Base-by-base conservation (phyloP, 192 early-diverging fungal genomes). In the Coemansia sp. region DNA sequence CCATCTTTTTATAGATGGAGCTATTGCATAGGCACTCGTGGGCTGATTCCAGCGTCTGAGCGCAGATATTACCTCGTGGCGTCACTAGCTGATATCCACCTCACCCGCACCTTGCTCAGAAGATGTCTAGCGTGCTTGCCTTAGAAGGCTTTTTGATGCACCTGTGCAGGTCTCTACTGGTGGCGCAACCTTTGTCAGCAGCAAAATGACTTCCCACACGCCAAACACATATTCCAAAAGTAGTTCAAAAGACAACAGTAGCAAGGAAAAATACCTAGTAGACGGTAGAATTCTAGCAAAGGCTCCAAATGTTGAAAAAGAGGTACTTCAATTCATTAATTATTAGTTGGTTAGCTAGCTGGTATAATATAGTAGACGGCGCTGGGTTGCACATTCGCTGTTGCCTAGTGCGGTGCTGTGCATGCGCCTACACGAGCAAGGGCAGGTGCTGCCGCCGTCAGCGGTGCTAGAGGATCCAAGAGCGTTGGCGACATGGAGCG, bases 391-490 rank as follows among this genome's bases (percentile, higher is more conserved):
- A 31, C 52, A 21, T 55, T 55, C 11, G 25, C 25, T 26, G 48
- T 12, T 28, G 1, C 9, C 28, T 25, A 55, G 52, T n/a, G 26
- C 14, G 26, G 52, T 31, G 26, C 52, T 8, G 28, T 12, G 12
- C 25, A 55, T 33, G 52, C 16, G 52, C 52, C 52, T 33, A 26
- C 21, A 28, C 13, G 52, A 28, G 13, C 52, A 3, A 55, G 28
- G 14, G 21, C 52, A 16, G 52, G 52, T 5, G 12, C 52, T 16
- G 52, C 12, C 18, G 28, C 36, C 7, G 63, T 16, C 58, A 12
- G 25, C 5, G 62, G 35, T 2, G 64, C 57, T 21, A 63, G 69
- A 3, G 69, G 43, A 23, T 64, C 69, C 20, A 64, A 43, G 21
- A 35, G 45, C 2, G 63, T 35, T 0, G 68, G 68, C 2, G 68